Evolutionary conservation across 352 stramenopile species (phyloP), one percentile per base, ranked within the genome.

Genomic region (Thalassiosira mediterranea): DNA sequence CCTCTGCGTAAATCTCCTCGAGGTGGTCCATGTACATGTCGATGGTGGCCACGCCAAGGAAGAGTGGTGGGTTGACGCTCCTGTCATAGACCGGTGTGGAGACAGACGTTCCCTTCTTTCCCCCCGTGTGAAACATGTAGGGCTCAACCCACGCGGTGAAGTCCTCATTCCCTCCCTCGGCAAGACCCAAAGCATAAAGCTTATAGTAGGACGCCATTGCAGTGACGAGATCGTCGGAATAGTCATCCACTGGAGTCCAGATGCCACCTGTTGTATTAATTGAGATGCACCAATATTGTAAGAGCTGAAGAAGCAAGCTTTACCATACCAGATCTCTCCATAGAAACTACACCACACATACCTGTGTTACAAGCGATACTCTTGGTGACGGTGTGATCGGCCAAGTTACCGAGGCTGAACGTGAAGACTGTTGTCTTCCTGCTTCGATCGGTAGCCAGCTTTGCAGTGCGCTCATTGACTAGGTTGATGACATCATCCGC

Each of bases 141-240:
- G 44, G 44, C 19, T 53, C 44, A 5, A 53, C 79, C 82, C 78
- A 89, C 38, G 75, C 67, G 19, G 52, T 48, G 34, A 83, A 89
- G n/a, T 87, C 37, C 34, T 73, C 40, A 46, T 89, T 86, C 3
- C 44, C 44, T 23, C 8, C 44, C 44, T 28, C 23, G 23, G 17
- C 72, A 25, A 89, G 65, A 32, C 78, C 79, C 19, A 72, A 71
- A 23, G 82, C 69, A 58, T 83, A 87, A 5, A 86, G 54, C 48
- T 75, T 68, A 44, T 86, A 87, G 57, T 89, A 89, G 11, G 47
- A 58, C 34, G 13, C 37, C 76, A 85, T 85, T 0, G 54, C 64
- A 42, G 23, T 60, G 52, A 72, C 56, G 11, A 84, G 37, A 28
- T 87, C 74, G 31, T 51, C 54, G 42, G 21, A n/a, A 8, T 51